Base-by-base conservation (phyloP, 2,329 filamentous ascomycete genomes). In the Penicillium sp. region DNA sequence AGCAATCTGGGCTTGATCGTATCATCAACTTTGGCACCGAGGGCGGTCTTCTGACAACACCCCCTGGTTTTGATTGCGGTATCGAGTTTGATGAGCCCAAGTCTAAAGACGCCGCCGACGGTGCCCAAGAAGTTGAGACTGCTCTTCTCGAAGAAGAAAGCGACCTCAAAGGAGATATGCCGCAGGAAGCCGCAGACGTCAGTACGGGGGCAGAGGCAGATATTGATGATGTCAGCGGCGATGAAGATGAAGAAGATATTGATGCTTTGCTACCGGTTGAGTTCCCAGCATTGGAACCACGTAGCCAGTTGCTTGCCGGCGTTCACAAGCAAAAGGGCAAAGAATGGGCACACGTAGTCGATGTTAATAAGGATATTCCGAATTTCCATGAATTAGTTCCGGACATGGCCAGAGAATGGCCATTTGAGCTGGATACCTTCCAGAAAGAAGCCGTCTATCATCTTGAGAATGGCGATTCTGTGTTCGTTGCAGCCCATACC, bases 371-470 rank as follows among this genome's bases (percentile, higher is more conserved):
- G 56, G 90, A 93, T 48, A 95, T 97, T 66, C 81, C 89, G n/a
- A 97, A 97, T 69, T 97, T 99, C 73, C 81, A 83, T 55, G 93
- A 97, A 57, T 79, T 99, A 35, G 92, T 99, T 7, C 94, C 94
- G 0, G 90, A 97, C 57, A 97, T 97, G 91, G 94, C 94, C 1
- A 84, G 88, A 60, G 89, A 95, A 60, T 99, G 92, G 90, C 92
- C 93, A 0, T 99, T 99, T 63, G 94, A 99, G 72, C 84, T 97
- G 34, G 94, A 99, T 66, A 96, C 89, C 0, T 99, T 99, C 76
- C 94, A 99, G 69, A 99, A 99, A 69, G 94, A 99, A 76, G 94
- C 94, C 6, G 90, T 99, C 2, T 99, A 97, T 70, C 94, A 97
- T 74, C 84, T 99, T 3, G 94, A 99, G 70, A 91, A 88, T 67